Evolutionary conservation across 1,139 yeast species (phyloP), one percentile per base, ranked within the genome.

Genomic region (Suhomyces wounanorum): DNA sequence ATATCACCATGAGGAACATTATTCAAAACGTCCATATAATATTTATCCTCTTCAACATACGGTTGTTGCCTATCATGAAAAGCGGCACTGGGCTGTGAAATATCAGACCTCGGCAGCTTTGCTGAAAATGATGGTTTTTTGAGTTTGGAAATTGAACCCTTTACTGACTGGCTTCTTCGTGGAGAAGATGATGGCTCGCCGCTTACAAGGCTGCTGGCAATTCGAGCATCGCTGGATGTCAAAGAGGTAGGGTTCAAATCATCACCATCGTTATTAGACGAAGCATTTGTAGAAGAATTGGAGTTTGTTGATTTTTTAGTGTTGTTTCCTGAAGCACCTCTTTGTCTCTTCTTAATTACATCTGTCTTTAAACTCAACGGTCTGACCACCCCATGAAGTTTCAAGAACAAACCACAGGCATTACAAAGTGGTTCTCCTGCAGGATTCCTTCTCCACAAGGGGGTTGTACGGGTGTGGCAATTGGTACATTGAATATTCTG

Each of bases 381-480:
- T n/a, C 69, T 49, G 25, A 63, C 67, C 5, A 65, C 65, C 10
- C 69, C 69, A 38, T 65, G 69, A 14, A 65, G 53, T 51, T 65
- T 65, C 51, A 65, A 56, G 37, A 65, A 65, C 39, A 65, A 56
- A 1, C 69, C 69, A 51, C 69, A 65, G 8, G 69, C 69, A 49
- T 65, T 65, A 46, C 69, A 65, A 43, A 65, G 56, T 1, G 68
- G 68, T 50, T 64, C 64, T 4, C 69, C 69, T 45, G 65, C 63
- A 1, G 68, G 66, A 47, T 65, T 64, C 44, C 68, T 57, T 28
- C 69, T 51, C 69, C 69, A 65, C 13, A 65, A 52, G 4, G 69
- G 69, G 0, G 69, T 65, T 5, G 67, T 65, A 33, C 59, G 59
- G 10, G 68, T 65, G 50, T 61, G 65, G 48, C 69, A 65, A 51